These are phyloP conservation scores for Trypanosoma platydactyli DNA, from an alignment of 208 protist species.

Conservation along the genomic window DNA sequence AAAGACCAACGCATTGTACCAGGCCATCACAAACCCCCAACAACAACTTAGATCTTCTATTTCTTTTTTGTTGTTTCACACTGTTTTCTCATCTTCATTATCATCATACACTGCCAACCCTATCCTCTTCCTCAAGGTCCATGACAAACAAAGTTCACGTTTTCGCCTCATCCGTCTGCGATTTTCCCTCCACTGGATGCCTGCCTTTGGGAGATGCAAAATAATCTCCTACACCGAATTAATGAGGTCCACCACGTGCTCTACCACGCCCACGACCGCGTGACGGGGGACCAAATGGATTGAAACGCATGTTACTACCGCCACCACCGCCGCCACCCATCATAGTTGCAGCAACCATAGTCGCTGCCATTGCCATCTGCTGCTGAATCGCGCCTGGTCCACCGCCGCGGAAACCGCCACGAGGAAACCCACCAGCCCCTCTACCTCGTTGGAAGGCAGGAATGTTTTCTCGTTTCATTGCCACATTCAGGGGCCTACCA, in stretches of 20 bases:
- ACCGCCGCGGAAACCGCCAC: constrained; percentile 39
- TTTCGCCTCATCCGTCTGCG: too few relatives aligned
- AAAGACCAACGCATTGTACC: too few relatives aligned
- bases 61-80: constrained; percentile 21
- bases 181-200: too few relatives aligned
- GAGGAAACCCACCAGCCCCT: constrained; percentile 26
- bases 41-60: constrained; percentile 12
- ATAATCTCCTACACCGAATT: neutral
- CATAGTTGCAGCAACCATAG: constrained; percentile 80
- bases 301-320: constrained; percentile 37
- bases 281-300: constrained; percentile 44
- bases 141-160: too few relatives aligned
- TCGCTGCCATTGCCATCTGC: constrained; percentile 68
- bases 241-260: constrained; percentile 41
- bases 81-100: constrained; percentile 27
- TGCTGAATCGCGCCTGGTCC: constrained; percentile 48
- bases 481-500: constrained; percentile 80
- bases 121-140: too few relatives aligned
- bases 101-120: too few relatives aligned
- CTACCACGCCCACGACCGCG: constrained; percentile 40
- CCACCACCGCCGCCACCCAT: constrained; percentile 48
- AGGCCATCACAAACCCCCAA: constrained; percentile 11
- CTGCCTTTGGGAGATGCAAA: too few relatives aligned
- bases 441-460: constrained; percentile 73
- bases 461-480: constrained; percentile 86